Base-by-base conservation (phyloP, 148 eudicot genomes). In the Chenopodium formosanum region DNA sequence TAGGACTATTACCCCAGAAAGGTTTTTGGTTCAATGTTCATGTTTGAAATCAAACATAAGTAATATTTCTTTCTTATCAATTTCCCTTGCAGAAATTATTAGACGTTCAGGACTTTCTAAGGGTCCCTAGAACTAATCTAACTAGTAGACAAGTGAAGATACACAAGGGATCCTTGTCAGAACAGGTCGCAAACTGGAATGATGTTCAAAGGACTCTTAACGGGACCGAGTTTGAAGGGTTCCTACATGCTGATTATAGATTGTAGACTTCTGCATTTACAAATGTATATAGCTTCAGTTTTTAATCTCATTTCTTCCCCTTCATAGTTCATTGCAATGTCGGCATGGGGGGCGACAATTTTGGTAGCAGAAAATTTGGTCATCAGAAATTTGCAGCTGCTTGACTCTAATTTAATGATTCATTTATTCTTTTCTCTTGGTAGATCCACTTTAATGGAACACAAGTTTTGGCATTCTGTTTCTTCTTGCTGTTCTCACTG, bases 121-220 rank as follows among this genome's bases (percentile, higher is more conserved):
- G 81, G 87, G 89, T 93, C 16, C 93, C 97, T 9, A 85, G 74
- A 65, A 87, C 80, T 88, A 89, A 91, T 10, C 84, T 95, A 66
- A 86, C 87, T 0, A 93, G 94, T 78, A 88, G 86, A 23, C 98
- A 93, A 84, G 97, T 93, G 83, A 95, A 95, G 86, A 95, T 95
- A 88, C 98, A 95, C 85, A 92, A 85, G 84, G 97, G 97, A 48
- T 69, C 91, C 11, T 85, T 93, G 60, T 86, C 90, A 0, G 88
- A 86, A 66, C 94, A 93, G 66, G 93, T 95, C 73, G 88, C 90
- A 37, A 95, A 95, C 82, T 95, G 97, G 97, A 88, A 46, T 25
- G 97, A 93, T 23, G 73, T 95, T 48, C 56, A 82, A 80, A 93
- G 80, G 84, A 80, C 90, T 23, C 98, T 95, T 17, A 86, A 86